Evolutionary conservation across 345 rosid genomes (phyloP).

Genomic region (Bretschneidera sinensis): DNA sequence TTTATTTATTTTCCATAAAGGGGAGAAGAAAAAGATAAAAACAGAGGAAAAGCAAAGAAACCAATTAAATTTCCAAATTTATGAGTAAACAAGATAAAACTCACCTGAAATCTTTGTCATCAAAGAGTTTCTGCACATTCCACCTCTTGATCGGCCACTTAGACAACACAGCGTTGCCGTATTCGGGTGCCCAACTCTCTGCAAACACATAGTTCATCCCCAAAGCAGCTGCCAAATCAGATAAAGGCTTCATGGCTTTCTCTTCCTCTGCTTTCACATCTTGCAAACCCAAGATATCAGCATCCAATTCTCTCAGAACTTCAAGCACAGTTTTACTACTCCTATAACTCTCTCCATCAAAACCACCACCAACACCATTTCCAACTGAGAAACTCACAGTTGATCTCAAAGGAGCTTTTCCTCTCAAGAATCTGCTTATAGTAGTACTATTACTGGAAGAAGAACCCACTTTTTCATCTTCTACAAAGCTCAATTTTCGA

Average conservation of each 20-base stretch:
- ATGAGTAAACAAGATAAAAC: background rate
- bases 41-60: background rate
- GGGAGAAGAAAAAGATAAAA: background rate
- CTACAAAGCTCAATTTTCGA: conserved; percentile 60
- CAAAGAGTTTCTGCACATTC: conserved; percentile 73
- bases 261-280: conserved; percentile 97
- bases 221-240: conserved; percentile 82
- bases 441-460: conserved; percentile 8
- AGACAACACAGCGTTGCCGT: conserved; percentile 88
- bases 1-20: too few relatives aligned
- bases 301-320: conserved; percentile 73
- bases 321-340: conserved; percentile 60
- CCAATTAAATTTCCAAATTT: too few relatives aligned
- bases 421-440: conserved; percentile 21
- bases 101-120: conserved; percentile 86
- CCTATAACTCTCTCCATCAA: conserved; percentile 20
- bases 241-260: conserved; percentile 84
- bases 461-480: conserved; percentile 34
- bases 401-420: conserved; percentile 39
- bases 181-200: conserved; percentile 99
- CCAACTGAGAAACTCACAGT: conserved; percentile 28
- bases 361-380: conserved; percentile 10
- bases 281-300: conserved; percentile 84
- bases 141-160: conserved; percentile 79
- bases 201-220: conserved; percentile 90